These are phyloP conservation scores for Mortierella sp. DNA, from an alignment of 371 early-diverging fungal species.

Conservation along the genomic window DNA sequence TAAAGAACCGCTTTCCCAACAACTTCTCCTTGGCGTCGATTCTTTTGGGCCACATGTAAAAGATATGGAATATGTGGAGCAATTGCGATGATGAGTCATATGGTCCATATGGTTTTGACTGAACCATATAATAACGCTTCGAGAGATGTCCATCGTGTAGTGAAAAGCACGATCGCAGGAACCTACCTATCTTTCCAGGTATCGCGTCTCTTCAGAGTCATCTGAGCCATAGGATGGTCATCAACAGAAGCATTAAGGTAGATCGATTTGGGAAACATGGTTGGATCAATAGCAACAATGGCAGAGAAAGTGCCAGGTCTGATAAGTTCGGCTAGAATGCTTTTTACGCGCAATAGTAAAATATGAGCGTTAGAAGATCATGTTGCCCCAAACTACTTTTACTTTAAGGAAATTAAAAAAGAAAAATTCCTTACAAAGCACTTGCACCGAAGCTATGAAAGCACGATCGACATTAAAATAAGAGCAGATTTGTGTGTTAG, in stretches of 20 bases:
- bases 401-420: neutral
- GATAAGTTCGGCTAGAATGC: constrained; percentile 41
- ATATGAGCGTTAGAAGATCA: neutral
- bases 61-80: neutral
- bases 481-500: neutral
- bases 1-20: constrained; percentile 28
- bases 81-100: neutral
- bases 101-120: neutral
- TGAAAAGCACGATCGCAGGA: neutral
- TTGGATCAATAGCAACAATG: constrained; percentile 49
- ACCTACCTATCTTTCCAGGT: constrained; percentile 44
- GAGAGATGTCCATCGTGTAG: neutral
- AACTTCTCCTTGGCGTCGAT: constrained; percentile 25
- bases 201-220: constrained; percentile 47
- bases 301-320: constrained; percentile 52
- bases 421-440: constrained; percentile 32
- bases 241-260: constrained; percentile 28
- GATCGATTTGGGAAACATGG: constrained; percentile 42
- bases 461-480: neutral
- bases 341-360: neutral
- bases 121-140: neutral
- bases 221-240: constrained; percentile 41
- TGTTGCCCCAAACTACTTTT: neutral
- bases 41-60: neutral
- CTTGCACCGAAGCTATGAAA: constrained; percentile 32